Conservation (phyloP, 2,329 filamentous ascomycete species). For the Aspergillus brasiliensis region DNA sequence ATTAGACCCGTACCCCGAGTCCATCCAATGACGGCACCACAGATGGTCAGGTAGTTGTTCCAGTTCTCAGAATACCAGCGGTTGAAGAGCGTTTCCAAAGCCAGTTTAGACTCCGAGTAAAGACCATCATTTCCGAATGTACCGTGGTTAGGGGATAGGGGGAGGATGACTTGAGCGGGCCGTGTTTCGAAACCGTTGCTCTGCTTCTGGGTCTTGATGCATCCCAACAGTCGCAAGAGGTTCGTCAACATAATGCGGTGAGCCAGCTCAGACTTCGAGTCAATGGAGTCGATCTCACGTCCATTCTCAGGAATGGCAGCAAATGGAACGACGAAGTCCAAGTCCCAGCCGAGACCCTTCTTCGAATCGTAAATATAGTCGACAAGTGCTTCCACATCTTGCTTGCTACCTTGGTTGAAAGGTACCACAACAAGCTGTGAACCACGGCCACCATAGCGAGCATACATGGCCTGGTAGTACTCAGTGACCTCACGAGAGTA, state of each 20-base stretch:
- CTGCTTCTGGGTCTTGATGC: constrained; percentile 87
- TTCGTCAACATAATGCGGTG: constrained; percentile 99
- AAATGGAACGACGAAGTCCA: constrained; percentile 94
- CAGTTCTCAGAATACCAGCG: constrained; percentile 97
- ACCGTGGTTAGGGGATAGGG: constrained; percentile 95
- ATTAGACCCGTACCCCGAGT: constrained; percentile 97
- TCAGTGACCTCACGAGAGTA: constrained; percentile 98
- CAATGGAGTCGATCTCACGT: constrained; percentile 93
- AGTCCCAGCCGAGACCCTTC: constrained; percentile 95
- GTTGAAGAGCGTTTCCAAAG: constrained; percentile 95
- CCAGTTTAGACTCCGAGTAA: constrained; percentile 97
- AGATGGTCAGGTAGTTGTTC: constrained; percentile 97
- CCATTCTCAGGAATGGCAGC: constrained; percentile 97
- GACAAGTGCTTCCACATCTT: constrained; percentile 90
- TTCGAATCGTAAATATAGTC: constrained; percentile 97
- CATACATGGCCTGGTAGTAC: constrained; percentile 99
- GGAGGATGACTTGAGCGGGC: constrained; percentile 93
- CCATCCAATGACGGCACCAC: constrained; percentile 98
- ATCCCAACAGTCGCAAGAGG: constrained; percentile 84
- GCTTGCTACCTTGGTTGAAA: constrained; percentile 98
- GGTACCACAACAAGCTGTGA: constrained; percentile 97
- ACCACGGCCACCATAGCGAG: constrained; percentile 86
- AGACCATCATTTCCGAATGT: constrained; percentile 97
- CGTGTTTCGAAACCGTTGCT: constrained; percentile 88
- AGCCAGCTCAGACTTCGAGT: constrained; percentile 95